phyloP scores from a whole-genome alignment of 495 filamentous ascomycete species.

The Trichocladium antarcticum region DNA sequence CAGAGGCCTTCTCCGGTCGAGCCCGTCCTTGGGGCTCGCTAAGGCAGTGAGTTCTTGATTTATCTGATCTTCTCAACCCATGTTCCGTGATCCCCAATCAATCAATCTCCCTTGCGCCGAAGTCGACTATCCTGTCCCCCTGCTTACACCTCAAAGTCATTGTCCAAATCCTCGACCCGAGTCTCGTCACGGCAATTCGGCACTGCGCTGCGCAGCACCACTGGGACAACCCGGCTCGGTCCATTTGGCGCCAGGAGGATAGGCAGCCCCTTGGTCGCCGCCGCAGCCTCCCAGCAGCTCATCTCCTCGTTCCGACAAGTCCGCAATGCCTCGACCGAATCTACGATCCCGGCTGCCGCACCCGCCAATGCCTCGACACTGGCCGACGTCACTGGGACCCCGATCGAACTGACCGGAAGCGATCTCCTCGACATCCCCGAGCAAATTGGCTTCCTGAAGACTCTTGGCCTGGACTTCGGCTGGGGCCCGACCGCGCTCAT shows the following conservation, averaged over 20 bases:
- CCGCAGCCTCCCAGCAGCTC: constrained; percentile 10
- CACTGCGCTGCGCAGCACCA: constrained; percentile 19
- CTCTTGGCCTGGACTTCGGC: constrained; percentile 75
- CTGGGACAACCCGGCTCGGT: not conserved
- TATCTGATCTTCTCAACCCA: not conserved
- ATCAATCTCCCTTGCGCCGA: not conserved
- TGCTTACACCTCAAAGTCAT: constrained; percentile 3
- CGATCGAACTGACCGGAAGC: constrained; percentile 31
- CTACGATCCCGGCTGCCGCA: constrained; percentile 5
- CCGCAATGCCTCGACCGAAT: constrained; percentile 29
- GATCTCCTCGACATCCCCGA: constrained; percentile 48
- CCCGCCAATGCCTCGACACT: constrained; percentile 6
- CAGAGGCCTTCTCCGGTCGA: constrained; percentile 39
- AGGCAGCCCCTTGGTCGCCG: constrained; percentile 11
- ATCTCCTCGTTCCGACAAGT: constrained; percentile 13
- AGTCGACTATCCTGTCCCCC: not conserved
- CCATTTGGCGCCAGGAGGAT: constrained; percentile 11
- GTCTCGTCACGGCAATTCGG: constrained; percentile 20
- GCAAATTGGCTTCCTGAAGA: constrained; percentile 70
- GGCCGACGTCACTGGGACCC: constrained; percentile 7
- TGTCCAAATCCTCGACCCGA: constrained; percentile 10
- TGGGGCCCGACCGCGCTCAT: constrained; percentile 60
- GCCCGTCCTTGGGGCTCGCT: constrained; percentile 32
- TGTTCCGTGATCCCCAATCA: not conserved
- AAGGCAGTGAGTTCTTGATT: constrained; percentile 17